Percentiles rank a stretch among this genome's conserved stretches.
Evolutionary conservation across 208 protist genomes (phyloP).

Genomic region (Endotrypanum monterogeii): DNA sequence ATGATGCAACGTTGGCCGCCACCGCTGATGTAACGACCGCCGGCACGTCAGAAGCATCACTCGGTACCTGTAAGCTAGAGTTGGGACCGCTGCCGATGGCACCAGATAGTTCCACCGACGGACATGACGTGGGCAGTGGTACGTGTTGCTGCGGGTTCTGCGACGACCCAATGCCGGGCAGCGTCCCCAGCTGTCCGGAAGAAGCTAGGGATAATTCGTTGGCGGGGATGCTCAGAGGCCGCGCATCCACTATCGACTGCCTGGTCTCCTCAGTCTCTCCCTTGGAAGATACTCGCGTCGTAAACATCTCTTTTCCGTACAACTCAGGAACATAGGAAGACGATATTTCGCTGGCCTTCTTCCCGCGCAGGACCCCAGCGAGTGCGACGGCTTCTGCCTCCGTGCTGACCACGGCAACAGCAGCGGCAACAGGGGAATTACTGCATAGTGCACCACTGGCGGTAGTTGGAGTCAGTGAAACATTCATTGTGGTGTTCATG

Average conservation of each 20-base stretch:
- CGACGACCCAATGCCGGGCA: background rate
- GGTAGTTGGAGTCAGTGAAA: constrained; percentile 22
- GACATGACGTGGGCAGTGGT: background rate
- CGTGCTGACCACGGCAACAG: constrained; percentile 22
- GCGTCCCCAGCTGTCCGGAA: background rate
- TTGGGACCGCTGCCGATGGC: background rate
- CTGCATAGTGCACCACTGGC: constrained; percentile 30
- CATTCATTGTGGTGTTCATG: background rate
- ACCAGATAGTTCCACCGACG: background rate
- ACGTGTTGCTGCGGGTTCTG: background rate
- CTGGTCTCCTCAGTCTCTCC: background rate
- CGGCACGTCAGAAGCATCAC: background rate
- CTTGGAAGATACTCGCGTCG: background rate
- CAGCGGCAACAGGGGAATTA: constrained; percentile 19
- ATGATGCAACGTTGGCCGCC: background rate
- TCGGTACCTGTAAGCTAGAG: background rate
- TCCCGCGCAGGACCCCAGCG: constrained; percentile 12
- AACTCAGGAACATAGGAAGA: constrained; percentile 25
- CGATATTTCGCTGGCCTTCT: background rate
- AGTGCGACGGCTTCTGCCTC: constrained; percentile 17
- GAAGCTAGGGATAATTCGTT: constrained; percentile 5
- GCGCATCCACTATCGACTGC: background rate
- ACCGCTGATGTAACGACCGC: background rate
- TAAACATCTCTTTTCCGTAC: constrained; percentile 16
- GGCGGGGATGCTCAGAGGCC: constrained; percentile 1